Percentiles rank a stretch among this genome's conserved stretches.
These are phyloP conservation scores for Cladosporium sp. DNA, from an alignment of 2,329 filamentous ascomycete genomes.

Conservation along the genomic window DNA sequence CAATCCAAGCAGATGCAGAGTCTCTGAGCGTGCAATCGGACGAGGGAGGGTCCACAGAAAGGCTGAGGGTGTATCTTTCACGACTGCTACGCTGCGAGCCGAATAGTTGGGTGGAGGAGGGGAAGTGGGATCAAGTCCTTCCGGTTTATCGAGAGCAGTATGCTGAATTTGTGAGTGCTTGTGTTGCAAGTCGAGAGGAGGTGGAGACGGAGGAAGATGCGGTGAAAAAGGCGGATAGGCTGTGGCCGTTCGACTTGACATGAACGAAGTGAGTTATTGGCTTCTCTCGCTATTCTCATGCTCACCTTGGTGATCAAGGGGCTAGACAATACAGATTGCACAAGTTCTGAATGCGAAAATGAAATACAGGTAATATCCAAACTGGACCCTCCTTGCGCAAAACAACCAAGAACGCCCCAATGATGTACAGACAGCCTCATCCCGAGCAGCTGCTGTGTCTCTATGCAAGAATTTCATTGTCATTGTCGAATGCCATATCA, in stretches of 20 bases:
- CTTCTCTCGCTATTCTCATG: not conserved
- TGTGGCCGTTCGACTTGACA: not conserved
- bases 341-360: not conserved
- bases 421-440: not conserved
- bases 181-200: not conserved
- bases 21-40: not conserved
- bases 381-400: not conserved
- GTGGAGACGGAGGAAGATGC: not conserved
- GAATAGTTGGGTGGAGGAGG: conserved; percentile 11
- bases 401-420: not conserved
- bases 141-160: not conserved
- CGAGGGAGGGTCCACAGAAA: not conserved
- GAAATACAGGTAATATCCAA: not conserved
- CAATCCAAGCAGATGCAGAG: not conserved
- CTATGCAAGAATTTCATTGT: not conserved
- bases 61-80: not conserved
- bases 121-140: not conserved
- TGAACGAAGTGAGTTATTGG: not conserved
- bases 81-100: conserved; percentile 4
- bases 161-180: not conserved
- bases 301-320: not conserved
- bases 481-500: not conserved
- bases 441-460: not conserved
- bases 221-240: not conserved
- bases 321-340: not conserved